A percentile compares a stretch with the other conserved stretches of the same genome.
phyloP scores from a whole-genome alignment of 257 asterid species.

The Petunia axillaris region DNA sequence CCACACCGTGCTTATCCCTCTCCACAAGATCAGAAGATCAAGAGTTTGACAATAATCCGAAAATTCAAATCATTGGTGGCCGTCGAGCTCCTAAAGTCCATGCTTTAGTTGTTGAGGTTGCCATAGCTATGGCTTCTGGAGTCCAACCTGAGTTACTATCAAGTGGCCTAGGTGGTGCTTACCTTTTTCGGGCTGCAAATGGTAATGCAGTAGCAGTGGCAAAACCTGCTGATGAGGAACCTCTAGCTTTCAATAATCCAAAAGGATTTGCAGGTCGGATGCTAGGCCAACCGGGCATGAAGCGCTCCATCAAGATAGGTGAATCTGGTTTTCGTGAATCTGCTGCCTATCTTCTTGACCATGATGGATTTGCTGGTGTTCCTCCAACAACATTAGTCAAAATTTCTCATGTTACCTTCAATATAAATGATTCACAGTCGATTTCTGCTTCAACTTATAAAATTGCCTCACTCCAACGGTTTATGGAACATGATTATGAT shows the following conservation, averaged over 20 bases:
- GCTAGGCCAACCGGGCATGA: constrained; percentile 94
- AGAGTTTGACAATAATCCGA: constrained; percentile 42
- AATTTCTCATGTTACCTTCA: constrained; percentile 71
- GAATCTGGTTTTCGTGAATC: constrained; percentile 90
- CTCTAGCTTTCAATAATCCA: constrained; percentile 87
- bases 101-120: constrained; percentile 79
- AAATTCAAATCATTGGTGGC: constrained; percentile 78
- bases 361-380: constrained; percentile 77
- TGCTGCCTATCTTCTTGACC: constrained; percentile 94
- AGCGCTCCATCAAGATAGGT: constrained; percentile 83
- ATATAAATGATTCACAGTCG: constrained; percentile 45
- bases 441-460: constrained; percentile 49
- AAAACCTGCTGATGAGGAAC: constrained; percentile 95
- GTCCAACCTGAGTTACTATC: constrained; percentile 74
- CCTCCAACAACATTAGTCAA: constrained; percentile 87
- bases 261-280: constrained; percentile 86
- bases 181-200: constrained; percentile 60
- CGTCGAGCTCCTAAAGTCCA: constrained; percentile 65
- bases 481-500: constrained; percentile 71
- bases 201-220: constrained; percentile 80
- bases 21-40: constrained; percentile 36
- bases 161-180: constrained; percentile 94
- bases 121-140: constrained; percentile 87
- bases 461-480: constrained; percentile 84
- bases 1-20: constrained; percentile 84